Evolutionary conservation across 2,329 filamentous ascomycete genomes (phyloP), one percentile per base, ranked within the genome.

Genomic region (Beauveria bassiana): DNA sequence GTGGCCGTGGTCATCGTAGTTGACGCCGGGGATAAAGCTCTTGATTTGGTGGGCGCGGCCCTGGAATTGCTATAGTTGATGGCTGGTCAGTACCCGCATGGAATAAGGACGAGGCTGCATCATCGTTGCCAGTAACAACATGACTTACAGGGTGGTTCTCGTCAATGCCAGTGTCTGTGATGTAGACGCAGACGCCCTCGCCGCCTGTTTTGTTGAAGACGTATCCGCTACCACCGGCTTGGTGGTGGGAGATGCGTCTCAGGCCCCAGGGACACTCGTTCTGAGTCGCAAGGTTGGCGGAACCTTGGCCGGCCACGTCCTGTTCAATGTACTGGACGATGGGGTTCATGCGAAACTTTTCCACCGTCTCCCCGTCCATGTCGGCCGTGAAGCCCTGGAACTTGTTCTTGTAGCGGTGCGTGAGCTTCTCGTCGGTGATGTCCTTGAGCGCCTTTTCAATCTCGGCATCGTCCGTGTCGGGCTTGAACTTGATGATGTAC

Each of bases 141-240:
- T 14, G 31, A 34, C 51, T 43, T 56, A 61, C 60, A 45, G 61
- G 55, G 38, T 67, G 65, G 9, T 8, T 57, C 2, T 66, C 52
- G 26, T 63, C 66, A 61, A 76, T 72, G 16, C 76, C 76, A 20
- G 74, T 73, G 66, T 78, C 76, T 47, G 78, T 70, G 26, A 78
- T 68, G 63, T 78, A 78, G 31, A 70, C 72, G 20, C 69, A 77
- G 8, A 71, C 70, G 22, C 70, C 73, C 54, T 67, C 62, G 26
- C 73, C 75, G 0, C 70, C 70, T 22, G 20, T 22, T 22, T 22
- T 22, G 20, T 22, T 70, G 64, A 73, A 75, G 31, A 65, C 43
- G 64, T 73, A 75, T 8, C 60, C 61, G 9, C 59, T 62, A 0
- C 63, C 45, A 42, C 64, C 64, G 1, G 66, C 62, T 4, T 24